Conservation (phyloP, 2,329 filamentous ascomycete genomes). For the Tolypocladium amazonense region DNA sequence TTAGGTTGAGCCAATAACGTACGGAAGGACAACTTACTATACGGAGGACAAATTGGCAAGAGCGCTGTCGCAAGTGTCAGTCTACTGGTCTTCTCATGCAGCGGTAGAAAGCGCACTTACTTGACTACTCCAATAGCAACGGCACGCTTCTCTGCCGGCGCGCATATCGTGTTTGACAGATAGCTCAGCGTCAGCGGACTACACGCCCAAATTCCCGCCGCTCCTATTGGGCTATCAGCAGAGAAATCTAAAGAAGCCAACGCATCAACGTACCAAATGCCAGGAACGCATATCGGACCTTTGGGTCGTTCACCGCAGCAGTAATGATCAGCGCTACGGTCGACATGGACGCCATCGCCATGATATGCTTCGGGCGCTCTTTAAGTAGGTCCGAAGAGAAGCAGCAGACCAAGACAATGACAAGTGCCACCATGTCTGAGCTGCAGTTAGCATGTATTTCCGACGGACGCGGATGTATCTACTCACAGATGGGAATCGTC, state of each 20-base stretch:
- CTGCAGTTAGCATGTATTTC: not conserved
- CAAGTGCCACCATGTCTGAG: constrained; percentile 2
- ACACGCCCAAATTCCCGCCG: constrained; percentile 3
- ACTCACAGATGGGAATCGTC: constrained; percentile 4
- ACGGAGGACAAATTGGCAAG: constrained; percentile 3
- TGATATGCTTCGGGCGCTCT: constrained; percentile 3
- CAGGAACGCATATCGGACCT: constrained; percentile 3
- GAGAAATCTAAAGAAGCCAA: not conserved
- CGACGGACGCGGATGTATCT: too few species aligned
- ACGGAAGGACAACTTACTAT: not conserved
- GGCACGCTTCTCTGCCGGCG: constrained; percentile 2
- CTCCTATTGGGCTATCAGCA: not conserved
- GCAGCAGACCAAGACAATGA: constrained; percentile 1
- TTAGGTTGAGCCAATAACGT: not conserved
- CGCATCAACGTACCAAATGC: not conserved
- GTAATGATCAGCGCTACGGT: constrained; percentile 1
- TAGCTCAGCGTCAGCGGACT: constrained; percentile 4
- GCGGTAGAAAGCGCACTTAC: not conserved
- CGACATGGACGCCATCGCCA: constrained; percentile 1
- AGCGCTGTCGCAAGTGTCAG: not conserved
- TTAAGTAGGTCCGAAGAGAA: constrained; percentile 4
- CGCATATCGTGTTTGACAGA: constrained; percentile 3
- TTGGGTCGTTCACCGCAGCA: not conserved
- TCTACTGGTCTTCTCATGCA: not conserved
- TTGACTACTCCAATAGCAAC: constrained; percentile 3